Conservation (phyloP, 352 stramenopile genomes). For the Phytopythium sindhum region DNA sequence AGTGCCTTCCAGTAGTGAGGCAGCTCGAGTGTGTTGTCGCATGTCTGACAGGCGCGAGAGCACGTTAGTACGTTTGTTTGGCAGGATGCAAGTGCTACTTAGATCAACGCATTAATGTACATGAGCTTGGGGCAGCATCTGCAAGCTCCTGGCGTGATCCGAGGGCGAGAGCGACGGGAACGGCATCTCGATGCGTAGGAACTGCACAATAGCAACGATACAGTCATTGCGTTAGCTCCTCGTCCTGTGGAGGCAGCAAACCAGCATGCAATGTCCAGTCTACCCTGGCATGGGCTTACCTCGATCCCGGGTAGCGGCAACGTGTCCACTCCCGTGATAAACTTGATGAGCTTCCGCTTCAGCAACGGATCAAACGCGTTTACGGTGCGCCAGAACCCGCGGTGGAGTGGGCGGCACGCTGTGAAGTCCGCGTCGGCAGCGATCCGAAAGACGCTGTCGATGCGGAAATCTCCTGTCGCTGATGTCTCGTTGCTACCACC, state of each 20-base stretch:
- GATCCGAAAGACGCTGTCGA: conserved; percentile 51
- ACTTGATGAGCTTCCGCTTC: conserved; percentile 71
- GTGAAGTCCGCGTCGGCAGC: conserved; percentile 59
- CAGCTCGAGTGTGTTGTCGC: conserved; percentile 71
- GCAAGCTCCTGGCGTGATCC: conserved; percentile 43
- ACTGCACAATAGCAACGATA: conserved; percentile 25
- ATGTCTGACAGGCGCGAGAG: conserved; percentile 35
- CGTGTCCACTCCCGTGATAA: conserved; percentile 69
- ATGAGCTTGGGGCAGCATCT: conserved; percentile 72
- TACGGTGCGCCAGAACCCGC: conserved; percentile 53
- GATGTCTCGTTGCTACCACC: conserved; percentile 12
- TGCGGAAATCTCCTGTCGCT: conserved; percentile 27
- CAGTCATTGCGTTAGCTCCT: conserved; percentile 2
- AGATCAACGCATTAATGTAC: conserved; percentile 23
- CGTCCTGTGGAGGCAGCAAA: too few species aligned
- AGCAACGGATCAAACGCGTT: conserved; percentile 40
- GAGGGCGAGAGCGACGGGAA: conserved; percentile 38
- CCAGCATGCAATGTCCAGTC: not conserved
- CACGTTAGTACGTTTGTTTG: not conserved
- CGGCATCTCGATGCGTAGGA: conserved; percentile 75
- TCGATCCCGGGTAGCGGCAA: conserved; percentile 59
- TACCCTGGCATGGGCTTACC: conserved; percentile 25
- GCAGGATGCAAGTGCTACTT: not conserved
- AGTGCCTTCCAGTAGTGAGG: conserved; percentile 73
- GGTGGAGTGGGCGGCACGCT: conserved; percentile 29